Conservation (phyloP, 768 basidiomycete genomes). For the Filobasidium wieringae region DNA sequence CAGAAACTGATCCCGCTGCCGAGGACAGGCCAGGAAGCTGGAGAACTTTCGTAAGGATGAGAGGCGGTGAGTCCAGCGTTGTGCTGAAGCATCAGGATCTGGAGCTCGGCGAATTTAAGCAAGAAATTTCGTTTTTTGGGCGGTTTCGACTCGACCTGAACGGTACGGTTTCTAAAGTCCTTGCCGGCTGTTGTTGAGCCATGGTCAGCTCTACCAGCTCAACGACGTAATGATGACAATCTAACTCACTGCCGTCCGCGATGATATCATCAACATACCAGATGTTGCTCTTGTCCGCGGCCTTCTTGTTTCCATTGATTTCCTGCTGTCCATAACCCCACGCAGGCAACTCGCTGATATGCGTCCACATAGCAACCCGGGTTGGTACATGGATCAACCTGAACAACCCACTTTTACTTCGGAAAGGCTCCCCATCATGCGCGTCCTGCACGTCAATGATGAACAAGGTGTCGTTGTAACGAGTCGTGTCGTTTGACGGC, state of each 20-base stretch:
- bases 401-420: conserved; percentile 88
- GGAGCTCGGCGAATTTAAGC: conserved; percentile 84
- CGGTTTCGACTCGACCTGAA: conserved; percentile 48
- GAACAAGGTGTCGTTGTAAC: conserved; percentile 85
- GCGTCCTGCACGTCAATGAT: conserved; percentile 60
- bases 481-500: conserved; percentile 55
- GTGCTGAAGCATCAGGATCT: conserved; percentile 91
- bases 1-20: conserved; percentile 96
- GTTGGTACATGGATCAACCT: conserved; percentile 78
- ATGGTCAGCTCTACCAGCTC: neutral
- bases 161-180: conserved; percentile 49
- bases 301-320: conserved; percentile 92
- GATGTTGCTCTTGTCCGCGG: conserved; percentile 62
- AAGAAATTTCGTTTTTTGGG: conserved; percentile 83
- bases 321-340: conserved; percentile 98
- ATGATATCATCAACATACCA: conserved; percentile 86
- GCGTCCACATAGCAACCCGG: conserved; percentile 89
- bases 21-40: conserved; percentile 97
- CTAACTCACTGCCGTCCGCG: conserved; percentile 57
- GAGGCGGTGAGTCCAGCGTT: conserved; percentile 97
- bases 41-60: conserved; percentile 90
- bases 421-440: conserved; percentile 69
- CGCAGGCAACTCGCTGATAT: conserved; percentile 64
- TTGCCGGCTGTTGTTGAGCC: conserved; percentile 42
- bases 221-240: neutral